These are phyloP conservation scores for Coccinonectria pachysandricola DNA, from an alignment of 2,329 filamentous ascomycete species.

Conservation along the genomic window DNA sequence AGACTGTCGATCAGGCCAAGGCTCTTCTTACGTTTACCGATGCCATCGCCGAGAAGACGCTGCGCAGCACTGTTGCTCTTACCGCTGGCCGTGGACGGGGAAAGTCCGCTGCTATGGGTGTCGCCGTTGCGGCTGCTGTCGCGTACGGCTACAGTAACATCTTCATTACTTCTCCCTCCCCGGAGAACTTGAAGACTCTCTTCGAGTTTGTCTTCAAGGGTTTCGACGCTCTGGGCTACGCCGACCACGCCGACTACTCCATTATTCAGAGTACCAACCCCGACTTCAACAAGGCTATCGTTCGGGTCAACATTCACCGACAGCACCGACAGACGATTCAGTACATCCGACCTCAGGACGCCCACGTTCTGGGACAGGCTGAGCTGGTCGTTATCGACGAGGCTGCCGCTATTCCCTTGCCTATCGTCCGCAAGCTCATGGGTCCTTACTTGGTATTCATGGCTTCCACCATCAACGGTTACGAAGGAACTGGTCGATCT, in stretches of 20 bases:
- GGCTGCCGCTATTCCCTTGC: slow-evolving; percentile 89
- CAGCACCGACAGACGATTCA: slow-evolving; percentile 96
- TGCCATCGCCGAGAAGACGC: slow-evolving; percentile 89
- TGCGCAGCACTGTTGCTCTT: slow-evolving; percentile 84
- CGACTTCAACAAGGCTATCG: slow-evolving; percentile 98
- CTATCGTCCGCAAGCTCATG: slow-evolving; percentile 86
- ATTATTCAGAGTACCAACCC: slow-evolving; percentile 98
- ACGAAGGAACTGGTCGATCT: slow-evolving; percentile 92
- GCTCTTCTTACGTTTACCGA: slow-evolving; percentile 95
- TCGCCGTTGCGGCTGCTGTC: slow-evolving; percentile 86
- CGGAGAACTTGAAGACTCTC: slow-evolving; percentile 95
- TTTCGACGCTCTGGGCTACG: slow-evolving; percentile 87
- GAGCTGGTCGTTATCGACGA: slow-evolving; percentile 96
- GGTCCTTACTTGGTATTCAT: slow-evolving; percentile 97
- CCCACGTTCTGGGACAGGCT: slow-evolving; percentile 88
- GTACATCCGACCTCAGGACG: slow-evolving; percentile 94
- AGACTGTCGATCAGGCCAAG: slow-evolving; percentile 91
- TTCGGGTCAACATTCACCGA: slow-evolving; percentile 88
- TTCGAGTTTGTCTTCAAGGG: slow-evolving; percentile 99
- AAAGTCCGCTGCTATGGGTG: slow-evolving; percentile 91
- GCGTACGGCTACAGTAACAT: slow-evolving; percentile 98
- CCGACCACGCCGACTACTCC: slow-evolving; percentile 93
- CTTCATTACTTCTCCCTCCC: slow-evolving; percentile 95
- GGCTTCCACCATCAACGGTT: slow-evolving; percentile 98
- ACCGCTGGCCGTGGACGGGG: slow-evolving; percentile 91